Base-by-base conservation (phyloP, 2,329 filamentous ascomycete species). In the Xylaria sp. region DNA sequence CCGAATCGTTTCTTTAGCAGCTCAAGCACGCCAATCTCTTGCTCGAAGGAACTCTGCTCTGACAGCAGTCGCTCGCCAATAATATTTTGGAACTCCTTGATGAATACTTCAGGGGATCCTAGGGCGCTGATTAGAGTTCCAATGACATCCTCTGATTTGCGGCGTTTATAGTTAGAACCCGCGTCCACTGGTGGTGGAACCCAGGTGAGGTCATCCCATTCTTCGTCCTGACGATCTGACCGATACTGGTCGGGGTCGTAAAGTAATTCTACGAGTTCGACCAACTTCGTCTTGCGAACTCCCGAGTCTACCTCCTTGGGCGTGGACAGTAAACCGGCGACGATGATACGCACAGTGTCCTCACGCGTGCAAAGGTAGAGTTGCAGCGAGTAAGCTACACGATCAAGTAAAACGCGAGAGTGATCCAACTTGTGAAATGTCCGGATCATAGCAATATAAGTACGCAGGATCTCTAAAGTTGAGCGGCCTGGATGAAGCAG, bases 121-220 rank as follows among this genome's bases (percentile, higher is more conserved):
- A 97, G 92, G 0, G 97, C 89, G 66, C 90, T 91, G 72, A 98
- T 92, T 50, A 99, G 84, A 60, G 94, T 97, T 60, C 94, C 94
- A 65, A 98, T 93, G 13, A 98, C 91, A 79, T 99, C 96, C 71
- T 94, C 92, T 50, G 90, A 92, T 78, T 93, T 97, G 12, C 93
- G 93, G 66, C 94, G 91, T 76, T 92, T 93, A 82, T 97, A 97
- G 77, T 97, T 93, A 56, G 93, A 91, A 10, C 93, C 94, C 1
- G 96, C 96, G 77, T 99, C 96, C 45, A 97, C 90, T 0, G 96
- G 96, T 74, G 97, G 93, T 0, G 96, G 96, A 41, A 93, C 85
- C 96, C 96, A 99, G 9, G 90, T 88, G 90, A 97, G 92, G 78
- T 99, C 94, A 76, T 93, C 87, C 91, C 93, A 98, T 65, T 91